Base-by-base conservation (phyloP, 805 yeast genomes). In the Teunomyces tritomae region DNA sequence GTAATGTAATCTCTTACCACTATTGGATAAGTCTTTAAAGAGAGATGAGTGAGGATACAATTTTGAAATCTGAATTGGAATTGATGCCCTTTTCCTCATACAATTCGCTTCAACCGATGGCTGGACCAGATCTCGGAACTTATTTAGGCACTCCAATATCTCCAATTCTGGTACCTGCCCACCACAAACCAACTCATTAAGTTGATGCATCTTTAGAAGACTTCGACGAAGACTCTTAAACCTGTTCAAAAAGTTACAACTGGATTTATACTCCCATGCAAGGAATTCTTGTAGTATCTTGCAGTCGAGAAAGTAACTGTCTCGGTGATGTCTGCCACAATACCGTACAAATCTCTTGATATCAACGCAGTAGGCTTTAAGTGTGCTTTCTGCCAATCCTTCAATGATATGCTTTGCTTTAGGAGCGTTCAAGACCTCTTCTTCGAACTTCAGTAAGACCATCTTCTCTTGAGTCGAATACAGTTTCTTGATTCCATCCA, bases 181-280 rank as follows among this genome's bases (percentile, higher is more conserved):
- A 11, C 40, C 42, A 16, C 28, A 44, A n/a, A 28, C 47, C 35
- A 44, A 34, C 9, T 17, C 29, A 13, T 28, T 36, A 20, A 44
- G 36, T 10, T 44, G 47, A 10, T 36, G 32, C 40, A 44, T 33
- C 13, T 44, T 44, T 10, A 44, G 14, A 4, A 44, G 28, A 13
- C 47, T 44, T 8, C 47, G 39, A n/a, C 47, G 42, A 5, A 44
- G 20, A 36, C 40, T 44, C 16, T 44, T 44, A 24, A 44, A 28
- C 20, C 28, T 44, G 40, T 44, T 17, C 8, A 28, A 7, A 36
- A 35, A 28, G 20, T 26, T 28, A 14, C 43, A 16, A 14, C 30
- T 26, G 28, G 40, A 14, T 16, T 36, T 20, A 11, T 28, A 17
- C 29, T 44, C 47, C 28, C 33, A 17, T 14, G 24, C n/a, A 7